Evolutionary conservation across 805 yeast genomes (phyloP).

Genomic region (Torulaspora franciscae): DNA sequence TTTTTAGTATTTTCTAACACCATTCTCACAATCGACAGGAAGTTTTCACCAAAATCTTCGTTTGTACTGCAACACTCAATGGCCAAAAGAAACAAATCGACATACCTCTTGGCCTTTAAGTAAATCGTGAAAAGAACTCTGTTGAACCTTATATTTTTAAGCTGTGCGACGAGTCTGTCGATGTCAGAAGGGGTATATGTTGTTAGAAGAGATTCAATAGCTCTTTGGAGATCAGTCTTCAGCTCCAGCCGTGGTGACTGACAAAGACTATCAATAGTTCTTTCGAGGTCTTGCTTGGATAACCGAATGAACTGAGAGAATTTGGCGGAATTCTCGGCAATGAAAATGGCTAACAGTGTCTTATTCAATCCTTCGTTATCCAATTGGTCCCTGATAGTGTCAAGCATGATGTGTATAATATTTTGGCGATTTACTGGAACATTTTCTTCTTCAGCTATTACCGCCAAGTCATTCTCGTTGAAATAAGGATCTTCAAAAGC

Average conservation of each 20-base stretch:
- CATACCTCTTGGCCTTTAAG: conserved; percentile 13
- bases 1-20: conserved; percentile 7
- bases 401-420: conserved; percentile 65
- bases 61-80: conserved; percentile 8
- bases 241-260: conserved; percentile 30
- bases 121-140: conserved; percentile 26
- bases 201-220: conserved; percentile 67
- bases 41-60: conserved; percentile 8
- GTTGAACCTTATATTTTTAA: conserved; percentile 24
- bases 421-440: conserved; percentile 61
- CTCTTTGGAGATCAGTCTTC: conserved; percentile 64
- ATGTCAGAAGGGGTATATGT: conserved; percentile 56
- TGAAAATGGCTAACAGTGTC: conserved; percentile 54
- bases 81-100: conserved; percentile 15
- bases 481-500: conserved; percentile 75
- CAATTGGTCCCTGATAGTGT: conserved; percentile 41
- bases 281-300: conserved; percentile 52
- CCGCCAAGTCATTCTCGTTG: conserved; percentile 50
- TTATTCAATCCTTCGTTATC: conserved; percentile 26
- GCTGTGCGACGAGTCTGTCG: conserved; percentile 36
- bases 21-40: not conserved
- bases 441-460: conserved; percentile 7
- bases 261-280: conserved; percentile 49
- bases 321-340: conserved; percentile 78
- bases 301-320: conserved; percentile 76